Conservation (phyloP, 192 early-diverging fungal species). For the Oehlia diaphana region DNA sequence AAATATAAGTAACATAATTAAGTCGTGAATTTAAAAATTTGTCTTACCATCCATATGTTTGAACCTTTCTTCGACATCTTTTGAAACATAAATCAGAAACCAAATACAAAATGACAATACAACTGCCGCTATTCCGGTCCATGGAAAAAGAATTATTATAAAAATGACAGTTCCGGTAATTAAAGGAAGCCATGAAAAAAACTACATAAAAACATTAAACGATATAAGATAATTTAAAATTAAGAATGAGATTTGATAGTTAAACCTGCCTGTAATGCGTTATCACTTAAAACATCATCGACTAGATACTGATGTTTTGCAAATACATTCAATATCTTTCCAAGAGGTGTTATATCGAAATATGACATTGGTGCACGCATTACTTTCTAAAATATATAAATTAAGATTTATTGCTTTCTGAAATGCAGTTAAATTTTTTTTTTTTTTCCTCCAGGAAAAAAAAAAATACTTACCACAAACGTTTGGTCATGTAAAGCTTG, state of each 20-base stretch:
- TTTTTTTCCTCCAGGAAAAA: background rate
- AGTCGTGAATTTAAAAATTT: background rate
- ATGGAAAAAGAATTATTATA: constrained; percentile 62
- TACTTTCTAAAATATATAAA: constrained; percentile 49
- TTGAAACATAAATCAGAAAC: constrained; percentile 43
- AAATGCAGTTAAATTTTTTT: background rate
- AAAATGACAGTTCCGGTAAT: constrained; percentile 57
- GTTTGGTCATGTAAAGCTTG: constrained; percentile 54
- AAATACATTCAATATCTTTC: constrained; percentile 68
- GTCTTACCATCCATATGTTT: constrained; percentile 52
- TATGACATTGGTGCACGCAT: constrained; percentile 67
- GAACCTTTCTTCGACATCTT: constrained; percentile 53
- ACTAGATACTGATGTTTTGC: constrained; percentile 42
- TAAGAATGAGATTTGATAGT: background rate
- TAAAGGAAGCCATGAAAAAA: constrained; percentile 41
- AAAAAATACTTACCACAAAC: constrained; percentile 25
- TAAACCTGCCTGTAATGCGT: constrained; percentile 32
- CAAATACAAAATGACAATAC: constrained; percentile 43
- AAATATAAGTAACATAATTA: background rate
- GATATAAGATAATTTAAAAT: background rate
- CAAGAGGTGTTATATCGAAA: constrained; percentile 71
- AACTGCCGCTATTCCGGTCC: constrained; percentile 54
- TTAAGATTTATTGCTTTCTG: background rate
- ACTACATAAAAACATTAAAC: constrained; percentile 5
- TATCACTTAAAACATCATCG: constrained; percentile 42